Conservation (phyloP, 805 yeast genomes). For the Myxozyma geophila region DNA sequence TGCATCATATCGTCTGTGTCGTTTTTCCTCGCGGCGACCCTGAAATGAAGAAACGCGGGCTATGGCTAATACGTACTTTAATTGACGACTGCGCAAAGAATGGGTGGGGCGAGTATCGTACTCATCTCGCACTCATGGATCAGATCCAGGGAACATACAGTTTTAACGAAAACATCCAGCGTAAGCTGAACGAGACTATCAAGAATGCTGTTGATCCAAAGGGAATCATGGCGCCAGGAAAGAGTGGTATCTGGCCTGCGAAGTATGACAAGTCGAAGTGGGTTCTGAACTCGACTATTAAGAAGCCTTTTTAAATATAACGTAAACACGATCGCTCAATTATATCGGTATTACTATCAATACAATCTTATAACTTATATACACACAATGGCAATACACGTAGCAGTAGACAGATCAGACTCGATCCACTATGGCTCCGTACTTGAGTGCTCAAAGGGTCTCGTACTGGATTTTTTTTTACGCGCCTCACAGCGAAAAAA, state of each 20-base stretch:
- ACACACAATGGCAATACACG: too few relatives aligned
- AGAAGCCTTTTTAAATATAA: neutral
- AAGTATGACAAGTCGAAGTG: slow-evolving; percentile 10
- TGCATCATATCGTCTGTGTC: slow-evolving; percentile 17
- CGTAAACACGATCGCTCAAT: neutral
- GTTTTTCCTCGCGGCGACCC: slow-evolving; percentile 8
- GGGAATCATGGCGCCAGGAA: slow-evolving; percentile 23
- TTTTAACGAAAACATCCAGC: slow-evolving; percentile 10
- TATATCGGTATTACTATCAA: neutral
- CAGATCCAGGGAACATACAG: slow-evolving; percentile 16
- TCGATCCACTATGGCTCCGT: too few relatives aligned
- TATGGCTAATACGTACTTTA: slow-evolving; percentile 10
- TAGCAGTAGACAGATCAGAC: too few relatives aligned
- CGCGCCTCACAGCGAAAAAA: slow-evolving; percentile 10
- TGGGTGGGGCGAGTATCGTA: slow-evolving; percentile 23
- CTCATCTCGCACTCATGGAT: slow-evolving; percentile 19
- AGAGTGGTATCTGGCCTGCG: slow-evolving; percentile 20
- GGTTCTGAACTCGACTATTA: neutral
- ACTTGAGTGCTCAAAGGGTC: neutral
- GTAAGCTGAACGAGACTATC: slow-evolving; percentile 12
- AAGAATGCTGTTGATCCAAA: slow-evolving; percentile 20
- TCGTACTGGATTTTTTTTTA: slow-evolving; percentile 11
- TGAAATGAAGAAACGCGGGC: neutral
- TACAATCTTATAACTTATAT: too few relatives aligned
- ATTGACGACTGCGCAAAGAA: slow-evolving; percentile 18